phyloP scores from a whole-genome alignment of 805 yeast genomes.

The Metschnikowia lochheadii region DNA sequence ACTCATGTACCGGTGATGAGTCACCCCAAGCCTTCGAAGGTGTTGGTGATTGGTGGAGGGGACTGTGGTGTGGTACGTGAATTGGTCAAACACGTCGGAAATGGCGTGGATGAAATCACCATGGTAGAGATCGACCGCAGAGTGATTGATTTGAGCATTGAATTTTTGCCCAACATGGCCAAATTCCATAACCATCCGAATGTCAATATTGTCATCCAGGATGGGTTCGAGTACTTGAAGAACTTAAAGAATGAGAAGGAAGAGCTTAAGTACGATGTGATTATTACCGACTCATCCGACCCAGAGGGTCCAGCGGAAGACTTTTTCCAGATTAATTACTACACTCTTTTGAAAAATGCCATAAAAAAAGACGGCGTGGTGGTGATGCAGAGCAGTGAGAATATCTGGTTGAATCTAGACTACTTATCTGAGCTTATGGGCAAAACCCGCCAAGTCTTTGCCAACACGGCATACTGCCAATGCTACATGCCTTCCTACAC shows the following conservation, averaged over 20 bases:
- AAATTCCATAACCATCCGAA: conserved; percentile 57
- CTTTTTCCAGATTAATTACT: conserved; percentile 75
- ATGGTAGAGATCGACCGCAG: conserved; percentile 87
- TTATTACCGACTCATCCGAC: conserved; percentile 88
- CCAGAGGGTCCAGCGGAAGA: conserved; percentile 96
- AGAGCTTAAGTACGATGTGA: conserved; percentile 63
- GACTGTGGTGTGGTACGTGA: conserved; percentile 95
- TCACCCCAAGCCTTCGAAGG: conserved; percentile 70
- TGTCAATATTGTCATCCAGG: conserved; percentile 65
- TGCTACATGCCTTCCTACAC: conserved; percentile 87
- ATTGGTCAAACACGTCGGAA: conserved; percentile 61
- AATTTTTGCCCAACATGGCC: conserved; percentile 78
- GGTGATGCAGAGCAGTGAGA: conserved; percentile 75
- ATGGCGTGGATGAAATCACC: conserved; percentile 53
- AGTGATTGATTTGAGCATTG: conserved; percentile 67
- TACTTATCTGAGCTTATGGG: conserved; percentile 46
- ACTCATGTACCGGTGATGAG: conserved; percentile 77
- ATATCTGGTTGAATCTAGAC: conserved; percentile 66
- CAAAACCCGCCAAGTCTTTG: conserved; percentile 53
- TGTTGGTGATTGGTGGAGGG: conserved; percentile 91
- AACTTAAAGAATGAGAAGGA: conserved; percentile 24
- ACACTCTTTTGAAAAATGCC: conserved; percentile 60
- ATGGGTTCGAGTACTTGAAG: conserved; percentile 77
- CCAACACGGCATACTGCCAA: conserved; percentile 61
- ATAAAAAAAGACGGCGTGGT: conserved; percentile 63